Evolutionary conservation across 2,329 filamentous ascomycete species (phyloP).

Genomic region (Sclerotiophoma versabilis): DNA sequence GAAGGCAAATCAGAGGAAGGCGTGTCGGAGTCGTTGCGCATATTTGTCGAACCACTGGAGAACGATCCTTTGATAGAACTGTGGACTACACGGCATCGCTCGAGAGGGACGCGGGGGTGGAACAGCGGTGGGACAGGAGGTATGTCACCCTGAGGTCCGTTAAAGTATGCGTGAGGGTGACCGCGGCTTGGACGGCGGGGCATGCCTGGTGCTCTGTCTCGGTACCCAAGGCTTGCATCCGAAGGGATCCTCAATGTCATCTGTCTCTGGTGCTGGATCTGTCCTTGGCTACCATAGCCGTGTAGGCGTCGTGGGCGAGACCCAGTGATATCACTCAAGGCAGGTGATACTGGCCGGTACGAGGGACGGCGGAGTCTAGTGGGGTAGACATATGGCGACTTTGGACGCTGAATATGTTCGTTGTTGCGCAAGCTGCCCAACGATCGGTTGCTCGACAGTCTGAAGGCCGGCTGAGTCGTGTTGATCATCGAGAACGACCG

Average conservation of each 20-base stretch:
- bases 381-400: slow-evolving; percentile 53
- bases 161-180: slow-evolving; percentile 18
- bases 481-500: slow-evolving; percentile 53
- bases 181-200: slow-evolving; percentile 24
- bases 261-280: slow-evolving; percentile 7
- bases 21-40: slow-evolving; percentile 48
- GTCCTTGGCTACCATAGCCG: slow-evolving; percentile 21
- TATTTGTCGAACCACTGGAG: slow-evolving; percentile 42
- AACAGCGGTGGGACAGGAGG: slow-evolving; percentile 35
- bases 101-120: slow-evolving; percentile 29
- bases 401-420: slow-evolving; percentile 44
- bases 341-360: slow-evolving; percentile 54
- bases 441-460: slow-evolving; percentile 53
- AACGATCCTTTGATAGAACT: slow-evolving; percentile 34
- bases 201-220: slow-evolving; percentile 23
- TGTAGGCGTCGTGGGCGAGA: slow-evolving; percentile 27
- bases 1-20: slow-evolving; percentile 55
- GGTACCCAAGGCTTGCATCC: slow-evolving; percentile 33
- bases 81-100: slow-evolving; percentile 29
- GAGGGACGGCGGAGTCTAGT: slow-evolving; percentile 52
- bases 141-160: slow-evolving; percentile 21
- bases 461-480: slow-evolving; percentile 42
- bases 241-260: slow-evolving; percentile 37
- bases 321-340: slow-evolving; percentile 50
- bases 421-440: slow-evolving; percentile 55